Percentiles rank a stretch among this genome's conserved stretches.
Evolutionary conservation across 2,329 filamentous ascomycete genomes (phyloP).

Genomic region (Scortechinia acanthostroma): DNA sequence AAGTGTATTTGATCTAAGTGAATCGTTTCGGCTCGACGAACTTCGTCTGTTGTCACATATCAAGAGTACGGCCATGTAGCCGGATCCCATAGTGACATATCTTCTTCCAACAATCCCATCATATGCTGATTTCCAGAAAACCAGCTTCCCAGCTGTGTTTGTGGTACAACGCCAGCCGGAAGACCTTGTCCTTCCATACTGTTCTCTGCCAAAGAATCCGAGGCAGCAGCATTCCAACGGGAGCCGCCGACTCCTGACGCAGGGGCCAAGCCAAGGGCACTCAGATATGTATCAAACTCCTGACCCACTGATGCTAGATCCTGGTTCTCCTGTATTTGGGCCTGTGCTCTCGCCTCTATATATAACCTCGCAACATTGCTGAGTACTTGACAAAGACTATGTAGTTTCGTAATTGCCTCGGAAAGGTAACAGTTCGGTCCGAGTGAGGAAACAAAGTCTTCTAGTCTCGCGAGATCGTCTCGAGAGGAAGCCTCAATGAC

Average conservation of each 20-base stretch:
- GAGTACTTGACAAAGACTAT: slow-evolving; percentile 55
- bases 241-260: no score
- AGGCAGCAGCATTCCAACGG: slow-evolving; percentile 2
- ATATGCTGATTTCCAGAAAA: slow-evolving; percentile 60
- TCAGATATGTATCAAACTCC: slow-evolving; percentile 59
- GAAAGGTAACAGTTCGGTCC: slow-evolving; percentile 40
- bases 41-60: no score
- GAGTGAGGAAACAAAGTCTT: slow-evolving; percentile 47
- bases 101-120: slow-evolving; percentile 58
- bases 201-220: slow-evolving; percentile 3
- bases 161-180: no score
- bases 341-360: slow-evolving; percentile 45
- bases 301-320: slow-evolving; percentile 40
- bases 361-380: slow-evolving; percentile 54
- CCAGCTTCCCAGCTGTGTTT: slow-evolving; percentile 56
- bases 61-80: slow-evolving; percentile 17
- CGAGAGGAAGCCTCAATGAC: slow-evolving; percentile 43
- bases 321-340: slow-evolving; percentile 23
- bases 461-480: slow-evolving; percentile 43
- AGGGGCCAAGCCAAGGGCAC: slow-evolving; percentile 55
- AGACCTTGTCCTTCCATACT: slow-evolving; percentile 5
- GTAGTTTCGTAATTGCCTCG: slow-evolving; percentile 50
- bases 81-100: slow-evolving; percentile 33
- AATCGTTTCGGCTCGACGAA: no score
- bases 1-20: slow-evolving; percentile 2